A percentile compares a stretch with the other conserved stretches of the same genome.
Evolutionary conservation across 805 yeast genomes (phyloP).

Genomic region (Candida taoyuanica): DNA sequence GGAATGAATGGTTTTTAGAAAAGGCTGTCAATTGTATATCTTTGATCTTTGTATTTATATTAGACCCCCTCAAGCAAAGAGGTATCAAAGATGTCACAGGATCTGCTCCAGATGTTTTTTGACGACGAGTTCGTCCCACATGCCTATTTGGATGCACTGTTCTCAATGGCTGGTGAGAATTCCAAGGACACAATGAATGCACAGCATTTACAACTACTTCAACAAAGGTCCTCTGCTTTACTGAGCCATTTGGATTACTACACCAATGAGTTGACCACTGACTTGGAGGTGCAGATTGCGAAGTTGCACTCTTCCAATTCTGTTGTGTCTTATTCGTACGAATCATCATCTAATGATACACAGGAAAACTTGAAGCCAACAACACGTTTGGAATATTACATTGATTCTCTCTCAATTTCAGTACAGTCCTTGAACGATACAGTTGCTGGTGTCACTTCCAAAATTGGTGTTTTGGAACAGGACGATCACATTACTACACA

Average conservation of each 20-base stretch:
- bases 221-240: conserved; percentile 45
- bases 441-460: conserved; percentile 25
- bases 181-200: conserved; percentile 18
- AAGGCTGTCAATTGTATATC: no score
- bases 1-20: no score
- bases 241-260: conserved; percentile 58
- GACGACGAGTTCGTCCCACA: conserved; percentile 63
- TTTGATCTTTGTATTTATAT: no score
- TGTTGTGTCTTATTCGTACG: conserved; percentile 39
- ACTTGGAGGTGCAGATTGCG: conserved; percentile 46
- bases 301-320: conserved; percentile 47
- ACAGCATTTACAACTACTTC: conserved; percentile 36
- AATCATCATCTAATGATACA: conserved; percentile 14
- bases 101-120: conserved; percentile 60
- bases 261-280: conserved; percentile 52
- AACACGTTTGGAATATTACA: conserved; percentile 61
- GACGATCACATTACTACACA: conserved; percentile 29
- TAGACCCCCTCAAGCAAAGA: neutral
- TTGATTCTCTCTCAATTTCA: conserved; percentile 55
- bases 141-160: conserved; percentile 59
- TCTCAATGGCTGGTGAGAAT: conserved; percentile 22
- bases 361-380: conserved; percentile 36
- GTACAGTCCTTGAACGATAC: conserved; percentile 52
- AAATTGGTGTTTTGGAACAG: conserved; percentile 28
- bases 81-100: conserved; percentile 20